Percentiles rank a stretch among this genome's conserved stretches.
These are phyloP conservation scores for Mycena citricolor DNA, from an alignment of 1,284 basidiomycete genomes.

Conservation along the genomic window DNA sequence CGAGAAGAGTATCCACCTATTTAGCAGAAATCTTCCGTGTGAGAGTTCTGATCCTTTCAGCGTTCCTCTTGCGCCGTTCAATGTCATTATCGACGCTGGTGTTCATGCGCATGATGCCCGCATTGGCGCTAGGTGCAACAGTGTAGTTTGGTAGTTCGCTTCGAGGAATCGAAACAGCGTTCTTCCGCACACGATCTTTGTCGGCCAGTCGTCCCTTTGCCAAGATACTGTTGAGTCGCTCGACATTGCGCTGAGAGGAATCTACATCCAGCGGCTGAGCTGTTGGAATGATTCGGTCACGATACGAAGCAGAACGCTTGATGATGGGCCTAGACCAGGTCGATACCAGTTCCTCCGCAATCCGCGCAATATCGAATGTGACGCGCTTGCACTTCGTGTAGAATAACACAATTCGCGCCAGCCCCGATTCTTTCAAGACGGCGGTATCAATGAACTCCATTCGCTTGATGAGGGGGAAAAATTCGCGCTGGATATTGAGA, in stretches of 20 bases:
- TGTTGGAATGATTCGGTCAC: constrained; percentile 69
- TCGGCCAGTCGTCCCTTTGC: constrained; percentile 68
- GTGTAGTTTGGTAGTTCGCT: constrained; percentile 70
- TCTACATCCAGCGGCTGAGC: constrained; percentile 42
- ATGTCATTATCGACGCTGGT: constrained; percentile 67
- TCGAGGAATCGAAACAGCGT: constrained; percentile 77
- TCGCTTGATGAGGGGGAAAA: constrained; percentile 83
- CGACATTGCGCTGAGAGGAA: constrained; percentile 39
- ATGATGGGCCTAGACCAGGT: constrained; percentile 94
- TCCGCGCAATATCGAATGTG: constrained; percentile 75
- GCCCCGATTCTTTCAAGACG: constrained; percentile 87
- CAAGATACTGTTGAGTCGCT: constrained; percentile 68
- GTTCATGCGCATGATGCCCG: constrained; percentile 47
- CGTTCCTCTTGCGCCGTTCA: constrained; percentile 68
- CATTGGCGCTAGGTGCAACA: constrained; percentile 62
- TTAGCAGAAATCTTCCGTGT: constrained; percentile 38
- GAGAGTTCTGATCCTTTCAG: constrained; percentile 63
- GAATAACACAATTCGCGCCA: constrained; percentile 93
- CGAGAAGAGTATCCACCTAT: too few relatives aligned
- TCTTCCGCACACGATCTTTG: constrained; percentile 65
- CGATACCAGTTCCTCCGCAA: constrained; percentile 85
- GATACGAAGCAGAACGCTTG: constrained; percentile 84
- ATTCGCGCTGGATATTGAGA: constrained; percentile 92
- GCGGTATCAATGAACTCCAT: constrained; percentile 92
- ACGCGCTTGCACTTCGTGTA: constrained; percentile 95